Conservation (phyloP, 2,329 filamentous ascomycete species). For the Metarhizium rileyi region DNA sequence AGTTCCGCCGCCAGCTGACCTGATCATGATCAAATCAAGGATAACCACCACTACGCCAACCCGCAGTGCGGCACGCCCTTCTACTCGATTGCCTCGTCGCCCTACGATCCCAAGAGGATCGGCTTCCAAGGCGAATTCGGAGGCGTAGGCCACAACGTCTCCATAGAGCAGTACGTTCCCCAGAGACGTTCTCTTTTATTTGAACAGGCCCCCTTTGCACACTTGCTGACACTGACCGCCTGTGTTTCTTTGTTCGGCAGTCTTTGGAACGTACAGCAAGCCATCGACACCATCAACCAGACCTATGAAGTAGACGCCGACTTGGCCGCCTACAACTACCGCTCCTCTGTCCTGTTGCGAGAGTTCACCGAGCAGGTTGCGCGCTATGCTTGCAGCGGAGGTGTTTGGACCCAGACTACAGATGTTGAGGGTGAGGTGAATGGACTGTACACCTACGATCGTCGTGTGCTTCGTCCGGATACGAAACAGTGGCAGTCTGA, state of each 20-base stretch:
- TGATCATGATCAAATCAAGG: too few species aligned
- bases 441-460: constrained; percentile 60
- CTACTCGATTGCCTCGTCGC: constrained; percentile 47
- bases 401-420: constrained; percentile 64
- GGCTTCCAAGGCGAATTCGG: constrained; percentile 65
- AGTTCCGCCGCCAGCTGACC: too few species aligned
- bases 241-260: constrained; percentile 19
- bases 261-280: constrained; percentile 53
- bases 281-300: constrained; percentile 50
- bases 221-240: neutral
- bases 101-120: constrained; percentile 49
- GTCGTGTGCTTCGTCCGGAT: constrained; percentile 48
- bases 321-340: constrained; percentile 56
- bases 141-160: constrained; percentile 56
- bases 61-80: constrained; percentile 63
- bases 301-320: constrained; percentile 57
- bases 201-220: neutral
- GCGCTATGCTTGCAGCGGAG: constrained; percentile 53
- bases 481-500: constrained; percentile 48
- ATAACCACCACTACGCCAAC: constrained; percentile 64
- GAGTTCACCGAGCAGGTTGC: constrained; percentile 54
- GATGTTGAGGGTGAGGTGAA: constrained; percentile 70
- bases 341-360: constrained; percentile 47
- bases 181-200: too few species aligned
- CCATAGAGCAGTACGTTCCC: constrained; percentile 50